A percentile compares a stretch with the other conserved stretches of the same genome.
These are phyloP conservation scores for Ophiocordyceps camponoti-rufipedis DNA, from an alignment of 2,329 filamentous ascomycete genomes.

Conservation along the genomic window DNA sequence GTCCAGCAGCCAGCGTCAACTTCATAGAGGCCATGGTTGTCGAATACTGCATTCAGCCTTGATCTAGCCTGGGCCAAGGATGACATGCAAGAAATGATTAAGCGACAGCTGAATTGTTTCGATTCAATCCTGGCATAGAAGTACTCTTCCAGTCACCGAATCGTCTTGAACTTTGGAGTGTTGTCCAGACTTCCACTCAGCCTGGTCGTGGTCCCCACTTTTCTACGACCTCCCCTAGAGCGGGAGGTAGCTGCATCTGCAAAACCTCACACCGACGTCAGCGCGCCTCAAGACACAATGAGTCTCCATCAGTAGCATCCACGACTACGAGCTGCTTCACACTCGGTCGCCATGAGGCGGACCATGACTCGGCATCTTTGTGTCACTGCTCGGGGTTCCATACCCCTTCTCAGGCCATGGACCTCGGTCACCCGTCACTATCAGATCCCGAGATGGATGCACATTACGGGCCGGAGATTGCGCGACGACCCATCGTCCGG, in stretches of 20 bases:
- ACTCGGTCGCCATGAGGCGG: conserved; percentile 3
- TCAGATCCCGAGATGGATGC: conserved; percentile 1
- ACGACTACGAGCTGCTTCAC: neutral
- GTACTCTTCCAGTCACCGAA: too few species aligned
- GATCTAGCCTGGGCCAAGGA: neutral
- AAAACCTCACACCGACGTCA: neutral
- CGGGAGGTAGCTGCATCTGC: neutral
- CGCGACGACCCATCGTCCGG: conserved; percentile 11
- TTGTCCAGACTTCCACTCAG: neutral
- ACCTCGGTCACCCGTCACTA: neutral
- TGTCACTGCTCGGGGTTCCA: conserved; percentile 2
- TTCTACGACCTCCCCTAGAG: neutral
- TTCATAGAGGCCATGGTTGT: conserved; percentile 5
- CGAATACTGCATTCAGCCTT: conserved; percentile 1
- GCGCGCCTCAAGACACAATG: neutral
- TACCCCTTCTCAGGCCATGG: neutral
- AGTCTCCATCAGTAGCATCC: neutral
- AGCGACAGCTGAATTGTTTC: neutral
- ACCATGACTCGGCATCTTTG: conserved; percentile 6
- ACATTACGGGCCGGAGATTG: conserved; percentile 4
- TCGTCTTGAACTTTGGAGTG: too few species aligned
- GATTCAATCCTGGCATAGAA: too few species aligned
- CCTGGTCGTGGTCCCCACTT: neutral
- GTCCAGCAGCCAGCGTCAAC: conserved; percentile 25
- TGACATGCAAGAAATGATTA: neutral